These are phyloP conservation scores for Ulota crispa DNA, from an alignment of 225 moss, liverwort and hornwort genomes.

Conservation along the genomic window DNA sequence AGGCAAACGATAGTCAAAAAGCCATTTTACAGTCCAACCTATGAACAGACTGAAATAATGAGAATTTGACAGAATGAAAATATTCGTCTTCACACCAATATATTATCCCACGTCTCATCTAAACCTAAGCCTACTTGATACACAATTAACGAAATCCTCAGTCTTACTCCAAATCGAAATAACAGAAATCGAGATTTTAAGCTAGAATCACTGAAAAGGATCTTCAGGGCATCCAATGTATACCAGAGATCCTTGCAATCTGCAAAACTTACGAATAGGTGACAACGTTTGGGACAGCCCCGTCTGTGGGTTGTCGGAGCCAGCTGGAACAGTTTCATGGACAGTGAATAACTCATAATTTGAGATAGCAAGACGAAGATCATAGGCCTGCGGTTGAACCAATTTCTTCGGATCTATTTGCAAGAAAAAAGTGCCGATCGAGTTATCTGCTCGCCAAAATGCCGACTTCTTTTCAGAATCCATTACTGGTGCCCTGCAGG, in stretches of 20 bases:
- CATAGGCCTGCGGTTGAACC: slow-evolving; percentile 50
- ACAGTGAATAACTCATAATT: slow-evolving; percentile 75
- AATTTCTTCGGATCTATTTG: slow-evolving; percentile 31
- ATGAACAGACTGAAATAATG: background rate
- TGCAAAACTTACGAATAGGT: slow-evolving; percentile 39
- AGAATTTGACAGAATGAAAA: background rate
- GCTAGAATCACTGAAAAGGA: background rate
- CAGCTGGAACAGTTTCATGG: slow-evolving; percentile 67
- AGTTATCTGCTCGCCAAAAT: slow-evolving; percentile 94
- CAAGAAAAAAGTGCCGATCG: slow-evolving; percentile 70
- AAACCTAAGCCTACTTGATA: background rate
- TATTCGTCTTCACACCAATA: background rate
- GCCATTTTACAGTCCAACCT: background rate
- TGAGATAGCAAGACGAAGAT: slow-evolving; percentile 74
- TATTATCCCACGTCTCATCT: background rate
- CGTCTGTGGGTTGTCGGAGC: slow-evolving; percentile 22
- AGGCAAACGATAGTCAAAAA: background rate
- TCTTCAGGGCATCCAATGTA: background rate
- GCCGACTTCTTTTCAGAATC: slow-evolving; percentile 47
- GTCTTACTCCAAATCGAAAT: background rate
- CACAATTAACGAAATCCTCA: background rate
- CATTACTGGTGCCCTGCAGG: slow-evolving; percentile 35
- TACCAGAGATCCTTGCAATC: slow-evolving; percentile 3
- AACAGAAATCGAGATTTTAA: background rate
- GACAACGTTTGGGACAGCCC: slow-evolving; percentile 20